Base-by-base conservation (phyloP, 192 early-diverging fungal species). In the Bifiguratus adelaidae region DNA sequence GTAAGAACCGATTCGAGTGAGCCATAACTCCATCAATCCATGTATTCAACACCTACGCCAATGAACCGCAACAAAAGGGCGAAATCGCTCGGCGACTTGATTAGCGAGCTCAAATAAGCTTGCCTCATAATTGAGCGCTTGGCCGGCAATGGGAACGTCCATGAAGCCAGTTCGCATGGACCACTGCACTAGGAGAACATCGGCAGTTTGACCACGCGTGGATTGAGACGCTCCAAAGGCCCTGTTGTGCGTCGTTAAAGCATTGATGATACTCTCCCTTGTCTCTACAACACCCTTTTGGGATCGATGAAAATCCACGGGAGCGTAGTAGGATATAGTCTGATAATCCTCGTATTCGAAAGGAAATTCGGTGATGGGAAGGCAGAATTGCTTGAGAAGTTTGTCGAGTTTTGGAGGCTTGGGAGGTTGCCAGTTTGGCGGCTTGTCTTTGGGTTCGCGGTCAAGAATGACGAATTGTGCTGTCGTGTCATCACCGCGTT, bases 101-200 rank as follows among this genome's bases (percentile, higher is more conserved):
- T 52, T 0, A 30, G 41, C 50, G 3, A 24, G 24, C 1, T 52
- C 37, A 52, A 42, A 21, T 13, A 40, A 20, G 4, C 32, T n/a
- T 30, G 37, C 18, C 8, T 36, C 13, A 44, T 52, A 52, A 9
- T 16, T 16, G 2, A 52, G 4, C 27, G 50, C 37, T 24, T n/a
- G 41, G 3, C 53, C 22, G 8, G 36, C 55, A 30, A 48, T 24
- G 13, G 42, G 32, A 16, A 57, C 51, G 30, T 49, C 42, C 20
- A 64, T 52, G 34, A 43, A 64, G 9, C 30, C 24, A 16, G 47
- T 53, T 34, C 55, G 47, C 37, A 40, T 20, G 16, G 16, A 21
- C 6, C n/a, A 40, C 16, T 40, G 37, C 5, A 40, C 37, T 21
- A 40, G 37, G 16, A 40, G 5, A 4, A 40, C n/a, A 20, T 15